Conservation (phyloP, 1,284 basidiomycete species). For the Schizophyllum amplum region DNA sequence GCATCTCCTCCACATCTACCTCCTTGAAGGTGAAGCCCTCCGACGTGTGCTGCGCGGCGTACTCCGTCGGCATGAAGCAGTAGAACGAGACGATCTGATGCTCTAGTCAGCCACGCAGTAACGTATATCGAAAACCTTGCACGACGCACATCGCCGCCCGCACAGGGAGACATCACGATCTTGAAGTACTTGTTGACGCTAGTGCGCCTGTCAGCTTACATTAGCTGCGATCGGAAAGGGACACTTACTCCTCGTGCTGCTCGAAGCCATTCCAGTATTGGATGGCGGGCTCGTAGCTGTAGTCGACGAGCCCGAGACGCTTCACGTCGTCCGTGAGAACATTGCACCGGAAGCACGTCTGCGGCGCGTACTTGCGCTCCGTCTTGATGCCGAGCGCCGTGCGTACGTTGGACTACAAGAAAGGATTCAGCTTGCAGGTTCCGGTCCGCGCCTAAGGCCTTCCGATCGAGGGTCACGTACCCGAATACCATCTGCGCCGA, state of each 20-base stretch:
- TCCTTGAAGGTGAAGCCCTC: constrained; percentile 26
- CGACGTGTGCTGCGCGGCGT: constrained; percentile 22
- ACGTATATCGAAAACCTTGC: constrained; percentile 19
- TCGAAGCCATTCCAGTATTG: constrained; percentile 4
- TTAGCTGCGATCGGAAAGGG: constrained; percentile 15
- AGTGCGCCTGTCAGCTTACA: constrained; percentile 21
- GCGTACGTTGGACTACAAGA: constrained; percentile 20
- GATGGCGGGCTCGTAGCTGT: constrained; percentile 25
- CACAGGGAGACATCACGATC: constrained; percentile 27
- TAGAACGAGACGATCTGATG: neutral
- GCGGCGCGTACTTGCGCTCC: constrained; percentile 22
- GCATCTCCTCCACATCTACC: constrained; percentile 23
- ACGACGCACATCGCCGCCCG: constrained; percentile 22
- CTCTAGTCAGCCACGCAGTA: neutral
- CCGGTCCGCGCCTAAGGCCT: no score
- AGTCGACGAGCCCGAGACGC: constrained; percentile 21
- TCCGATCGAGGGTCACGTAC: constrained; percentile 10
- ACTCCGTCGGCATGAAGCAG: constrained; percentile 25
- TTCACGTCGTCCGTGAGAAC: constrained; percentile 21
- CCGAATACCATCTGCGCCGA: constrained; percentile 34
- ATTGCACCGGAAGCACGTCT: constrained; percentile 28
- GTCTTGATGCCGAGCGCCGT: constrained; percentile 21
- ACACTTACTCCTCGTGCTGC: neutral
- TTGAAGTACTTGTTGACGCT: constrained; percentile 28
- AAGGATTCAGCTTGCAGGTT: neutral